Evolutionary conservation across 805 yeast species (phyloP).

Genomic region (Kluyveromyces wickerhamii): DNA sequence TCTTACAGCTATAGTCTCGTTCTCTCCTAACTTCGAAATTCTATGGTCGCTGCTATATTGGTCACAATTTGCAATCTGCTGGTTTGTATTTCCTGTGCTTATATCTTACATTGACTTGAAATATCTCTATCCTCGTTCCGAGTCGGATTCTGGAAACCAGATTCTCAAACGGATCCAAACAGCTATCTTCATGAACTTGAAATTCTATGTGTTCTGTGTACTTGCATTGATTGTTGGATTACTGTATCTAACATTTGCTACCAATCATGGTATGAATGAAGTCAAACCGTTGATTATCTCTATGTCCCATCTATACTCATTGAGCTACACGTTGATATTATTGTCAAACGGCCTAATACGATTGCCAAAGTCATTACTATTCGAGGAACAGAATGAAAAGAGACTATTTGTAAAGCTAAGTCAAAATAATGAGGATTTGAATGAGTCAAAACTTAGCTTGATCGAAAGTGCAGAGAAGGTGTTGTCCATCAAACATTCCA

Average conservation of each 20-base stretch:
- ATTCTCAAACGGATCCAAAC: conserved; percentile 13
- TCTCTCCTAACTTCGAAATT: conserved; percentile 11
- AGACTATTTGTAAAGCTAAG: conserved; percentile 24
- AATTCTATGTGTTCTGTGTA: conserved; percentile 23
- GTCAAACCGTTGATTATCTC: conserved; percentile 27
- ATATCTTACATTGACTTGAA: conserved; percentile 25
- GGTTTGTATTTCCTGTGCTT: conserved; percentile 27
- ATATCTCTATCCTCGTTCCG: conserved; percentile 15
- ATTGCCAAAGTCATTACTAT: conserved; percentile 21
- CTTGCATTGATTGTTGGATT: conserved; percentile 19
- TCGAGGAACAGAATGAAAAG: conserved; percentile 14
- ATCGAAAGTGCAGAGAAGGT: conserved; percentile 22
- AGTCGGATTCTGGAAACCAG: conserved; percentile 7
- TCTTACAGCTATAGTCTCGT: neutral
- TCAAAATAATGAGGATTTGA: conserved; percentile 27
- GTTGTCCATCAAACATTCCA: conserved; percentile 13
- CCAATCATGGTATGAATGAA: conserved; percentile 20
- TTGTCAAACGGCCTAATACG: conserved; percentile 24
- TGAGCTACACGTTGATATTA: conserved; percentile 23
- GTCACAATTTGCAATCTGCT: conserved; percentile 25
- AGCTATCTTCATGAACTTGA: conserved; percentile 22
- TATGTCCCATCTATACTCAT: conserved; percentile 26
- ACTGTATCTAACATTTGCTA: conserved; percentile 18
- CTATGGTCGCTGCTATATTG: conserved; percentile 25
- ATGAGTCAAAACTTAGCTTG: conserved; percentile 22